Percentiles rank a stretch among this genome's conserved stretches.
phyloP scores from a whole-genome alignment of 352 stramenopile species.

The Phytophthora podocarpi region DNA sequence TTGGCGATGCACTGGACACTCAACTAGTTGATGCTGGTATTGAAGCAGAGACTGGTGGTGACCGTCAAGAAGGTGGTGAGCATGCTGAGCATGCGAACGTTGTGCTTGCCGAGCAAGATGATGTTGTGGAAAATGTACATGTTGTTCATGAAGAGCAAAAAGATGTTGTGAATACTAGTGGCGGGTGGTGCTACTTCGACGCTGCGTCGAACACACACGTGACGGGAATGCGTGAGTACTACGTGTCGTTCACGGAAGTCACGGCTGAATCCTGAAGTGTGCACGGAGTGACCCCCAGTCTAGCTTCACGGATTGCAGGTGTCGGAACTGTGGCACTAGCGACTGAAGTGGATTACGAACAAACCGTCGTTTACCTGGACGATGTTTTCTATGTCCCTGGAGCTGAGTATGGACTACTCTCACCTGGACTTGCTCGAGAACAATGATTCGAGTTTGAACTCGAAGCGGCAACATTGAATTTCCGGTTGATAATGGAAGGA shows the following conservation, averaged over 20 bases:
- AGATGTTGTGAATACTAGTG: too few species aligned
- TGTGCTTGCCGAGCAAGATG: too few species aligned
- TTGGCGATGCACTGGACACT: too few species aligned
- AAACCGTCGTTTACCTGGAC: not conserved
- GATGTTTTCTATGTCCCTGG: constrained; percentile 4
- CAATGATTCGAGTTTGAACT: constrained; percentile 1
- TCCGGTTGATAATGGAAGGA: not conserved
- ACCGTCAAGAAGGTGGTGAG: too few species aligned
- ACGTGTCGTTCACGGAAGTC: not conserved
- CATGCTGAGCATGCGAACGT: too few species aligned
- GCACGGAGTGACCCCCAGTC: too few species aligned
- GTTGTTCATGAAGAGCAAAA: too few species aligned
- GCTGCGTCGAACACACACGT: not conserved
- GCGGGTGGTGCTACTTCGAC: constrained; percentile 1
- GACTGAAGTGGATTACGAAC: constrained; percentile 6
- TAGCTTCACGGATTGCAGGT: constrained; percentile 1
- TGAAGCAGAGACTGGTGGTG: too few species aligned
- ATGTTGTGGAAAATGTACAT: too few species aligned
- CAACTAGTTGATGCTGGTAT: too few species aligned
- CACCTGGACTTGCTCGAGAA: too few species aligned
- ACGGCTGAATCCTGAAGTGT: not conserved
- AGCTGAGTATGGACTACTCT: too few species aligned
- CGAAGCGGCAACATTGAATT: not conserved
- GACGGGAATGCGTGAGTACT: not conserved
- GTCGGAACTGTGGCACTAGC: constrained; percentile 2